Evolutionary conservation across 768 basidiomycete species (phyloP).

Genomic region (Kwoniella sp.): DNA sequence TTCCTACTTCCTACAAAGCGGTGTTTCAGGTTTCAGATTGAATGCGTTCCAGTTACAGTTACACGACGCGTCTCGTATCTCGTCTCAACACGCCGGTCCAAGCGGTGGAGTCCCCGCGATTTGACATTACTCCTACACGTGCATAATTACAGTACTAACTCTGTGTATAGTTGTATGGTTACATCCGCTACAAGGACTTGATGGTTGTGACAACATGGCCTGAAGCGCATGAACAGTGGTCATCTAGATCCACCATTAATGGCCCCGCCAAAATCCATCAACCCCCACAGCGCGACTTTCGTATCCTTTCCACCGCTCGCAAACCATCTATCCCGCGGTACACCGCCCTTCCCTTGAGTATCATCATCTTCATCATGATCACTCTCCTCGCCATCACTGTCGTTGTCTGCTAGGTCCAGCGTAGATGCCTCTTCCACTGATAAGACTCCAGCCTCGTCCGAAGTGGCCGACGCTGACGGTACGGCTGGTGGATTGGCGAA

Average conservation of each 20-base stretch:
- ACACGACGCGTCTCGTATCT: neutral
- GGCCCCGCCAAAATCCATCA: conserved; percentile 53
- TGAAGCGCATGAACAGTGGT: too few relatives aligned
- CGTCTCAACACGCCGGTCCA: neutral
- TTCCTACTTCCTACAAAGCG: neutral
- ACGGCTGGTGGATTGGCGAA: conserved; percentile 62
- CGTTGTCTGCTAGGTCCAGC: conserved; percentile 61
- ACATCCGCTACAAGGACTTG: too few relatives aligned
- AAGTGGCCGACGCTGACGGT: neutral
- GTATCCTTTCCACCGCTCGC: conserved; percentile 69
- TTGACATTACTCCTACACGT: too few relatives aligned
- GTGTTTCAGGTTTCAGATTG: conserved; percentile 4
- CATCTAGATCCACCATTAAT: neutral
- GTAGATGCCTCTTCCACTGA: conserved; percentile 41
- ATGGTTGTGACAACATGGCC: too few relatives aligned
- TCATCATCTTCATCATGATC: conserved; percentile 65
- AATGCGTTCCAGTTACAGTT: neutral
- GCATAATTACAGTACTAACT: too few relatives aligned
- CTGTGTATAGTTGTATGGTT: too few relatives aligned
- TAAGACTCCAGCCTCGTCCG: conserved; percentile 6
- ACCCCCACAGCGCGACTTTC: conserved; percentile 71
- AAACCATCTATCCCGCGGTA: conserved; percentile 64
- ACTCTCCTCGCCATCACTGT: conserved; percentile 39
- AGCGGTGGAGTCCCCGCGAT: neutral
- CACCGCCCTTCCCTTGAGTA: conserved; percentile 58